Conservation (phyloP, 2,329 filamentous ascomycete genomes). For the Byssothecium circinans region DNA sequence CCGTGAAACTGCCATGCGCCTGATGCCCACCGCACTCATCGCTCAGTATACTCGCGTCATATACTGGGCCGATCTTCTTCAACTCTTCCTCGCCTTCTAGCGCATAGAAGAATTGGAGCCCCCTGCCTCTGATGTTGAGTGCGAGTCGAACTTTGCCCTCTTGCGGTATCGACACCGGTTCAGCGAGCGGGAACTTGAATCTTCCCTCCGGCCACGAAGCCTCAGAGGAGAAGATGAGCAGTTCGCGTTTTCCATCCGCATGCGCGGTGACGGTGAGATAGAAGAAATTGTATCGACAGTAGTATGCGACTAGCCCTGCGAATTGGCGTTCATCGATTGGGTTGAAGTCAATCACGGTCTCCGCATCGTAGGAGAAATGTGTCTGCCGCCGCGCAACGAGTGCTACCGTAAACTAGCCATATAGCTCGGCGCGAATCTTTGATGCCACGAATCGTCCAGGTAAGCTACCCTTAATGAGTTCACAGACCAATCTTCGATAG, state of each 20-base stretch:
- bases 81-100: conserved; percentile 46
- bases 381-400: conserved; percentile 60
- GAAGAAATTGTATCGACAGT: conserved; percentile 67
- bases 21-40: conserved; percentile 67
- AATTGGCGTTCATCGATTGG: conserved; percentile 63
- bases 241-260: conserved; percentile 58
- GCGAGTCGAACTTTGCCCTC: conserved; percentile 59
- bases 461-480: no score
- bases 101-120: conserved; percentile 61
- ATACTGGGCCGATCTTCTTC: conserved; percentile 57
- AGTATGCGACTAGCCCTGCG: conserved; percentile 63
- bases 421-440: no score
- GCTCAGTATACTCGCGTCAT: conserved; percentile 61
- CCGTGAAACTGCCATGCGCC: conserved; percentile 65
- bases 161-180: conserved; percentile 54
- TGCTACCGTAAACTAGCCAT: no score
- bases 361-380: conserved; percentile 63
- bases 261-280: conserved; percentile 63
- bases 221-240: conserved; percentile 61
- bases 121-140: conserved; percentile 54
- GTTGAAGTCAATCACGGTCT: conserved; percentile 57
- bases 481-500: no score
- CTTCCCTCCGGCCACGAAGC: conserved; percentile 57
- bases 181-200: conserved; percentile 48
- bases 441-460: no score